A percentile compares a stretch with the other conserved stretches of the same genome.
Evolutionary conservation across 2,329 filamentous ascomycete species (phyloP).

Genomic region (Pseudogymnoascus sp.): DNA sequence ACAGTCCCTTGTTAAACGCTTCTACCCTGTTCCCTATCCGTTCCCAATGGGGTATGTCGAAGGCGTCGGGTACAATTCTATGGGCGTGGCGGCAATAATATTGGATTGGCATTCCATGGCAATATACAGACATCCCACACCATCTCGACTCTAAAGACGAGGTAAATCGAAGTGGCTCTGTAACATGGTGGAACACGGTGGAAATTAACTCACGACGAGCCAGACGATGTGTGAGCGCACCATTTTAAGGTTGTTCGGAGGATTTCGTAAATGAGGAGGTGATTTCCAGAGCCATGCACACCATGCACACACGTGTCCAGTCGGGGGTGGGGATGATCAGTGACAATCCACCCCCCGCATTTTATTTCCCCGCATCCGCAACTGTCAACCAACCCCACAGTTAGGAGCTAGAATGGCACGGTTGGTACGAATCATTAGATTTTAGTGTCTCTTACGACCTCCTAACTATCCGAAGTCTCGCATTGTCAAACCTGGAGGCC

Average conservation of each 20-base stretch:
- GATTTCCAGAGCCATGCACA: background rate
- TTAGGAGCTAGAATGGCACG: background rate
- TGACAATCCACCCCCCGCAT: background rate
- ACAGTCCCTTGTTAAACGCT: background rate
- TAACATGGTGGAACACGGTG: background rate
- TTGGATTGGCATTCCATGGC: background rate
- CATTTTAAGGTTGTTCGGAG: background rate
- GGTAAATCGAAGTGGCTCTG: background rate
- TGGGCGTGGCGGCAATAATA: background rate
- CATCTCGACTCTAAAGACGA: background rate
- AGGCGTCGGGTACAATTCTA: background rate
- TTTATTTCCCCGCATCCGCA: background rate
- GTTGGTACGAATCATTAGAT: background rate
- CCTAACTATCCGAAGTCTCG: background rate
- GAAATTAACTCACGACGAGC: background rate
- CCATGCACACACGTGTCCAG: constrained; percentile 4
- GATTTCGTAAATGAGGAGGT: constrained; percentile 1
- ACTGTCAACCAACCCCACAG: background rate
- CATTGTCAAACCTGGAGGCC: background rate
- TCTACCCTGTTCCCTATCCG: background rate
- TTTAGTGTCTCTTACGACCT: background rate
- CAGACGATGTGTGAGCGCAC: background rate
- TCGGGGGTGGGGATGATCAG: background rate
- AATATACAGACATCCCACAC: background rate
- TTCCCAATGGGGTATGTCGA: background rate